Conservation (phyloP, 2,329 filamentous ascomycete genomes). For the Mariannaea sp. region DNA sequence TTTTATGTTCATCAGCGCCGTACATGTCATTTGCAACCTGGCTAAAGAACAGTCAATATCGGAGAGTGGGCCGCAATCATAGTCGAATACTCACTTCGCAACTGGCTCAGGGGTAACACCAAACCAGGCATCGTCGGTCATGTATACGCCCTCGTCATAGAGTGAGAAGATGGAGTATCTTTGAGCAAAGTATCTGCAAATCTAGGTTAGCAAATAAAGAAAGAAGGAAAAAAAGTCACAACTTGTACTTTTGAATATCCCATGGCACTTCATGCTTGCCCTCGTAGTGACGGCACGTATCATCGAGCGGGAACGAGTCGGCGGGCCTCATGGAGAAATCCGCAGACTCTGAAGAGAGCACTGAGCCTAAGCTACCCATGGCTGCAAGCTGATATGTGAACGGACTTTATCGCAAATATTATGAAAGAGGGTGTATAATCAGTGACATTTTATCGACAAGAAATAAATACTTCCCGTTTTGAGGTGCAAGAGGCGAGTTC, state of each 20-base stretch:
- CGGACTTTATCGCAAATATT: not conserved
- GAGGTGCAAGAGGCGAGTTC: constrained; percentile 14
- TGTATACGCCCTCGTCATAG: constrained; percentile 85
- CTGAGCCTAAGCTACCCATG: constrained; percentile 24
- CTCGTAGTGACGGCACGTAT: constrained; percentile 76
- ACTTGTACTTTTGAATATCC: constrained; percentile 77
- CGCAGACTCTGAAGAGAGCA: constrained; percentile 18
- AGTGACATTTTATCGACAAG: not conserved
- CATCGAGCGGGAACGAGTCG: constrained; percentile 57
- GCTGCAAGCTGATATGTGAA: not conserved
- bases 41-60: constrained; percentile 46
- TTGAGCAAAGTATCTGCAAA: constrained; percentile 82
- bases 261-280: constrained; percentile 72
- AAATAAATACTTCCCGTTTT: not conserved
- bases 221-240: not conserved
- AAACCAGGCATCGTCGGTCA: constrained; percentile 96
- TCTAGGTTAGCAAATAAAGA: not conserved
- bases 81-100: constrained; percentile 65
- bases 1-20: constrained; percentile 58
- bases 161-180: constrained; percentile 83
- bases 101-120: constrained; percentile 94
- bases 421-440: not conserved
- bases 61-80: constrained; percentile 3
- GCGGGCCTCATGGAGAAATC: constrained; percentile 48
- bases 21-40: constrained; percentile 77